These are phyloP conservation scores for Pyropia haitanensis DNA, from an alignment of 23 red algal genomes.

Conservation along the genomic window DNA sequence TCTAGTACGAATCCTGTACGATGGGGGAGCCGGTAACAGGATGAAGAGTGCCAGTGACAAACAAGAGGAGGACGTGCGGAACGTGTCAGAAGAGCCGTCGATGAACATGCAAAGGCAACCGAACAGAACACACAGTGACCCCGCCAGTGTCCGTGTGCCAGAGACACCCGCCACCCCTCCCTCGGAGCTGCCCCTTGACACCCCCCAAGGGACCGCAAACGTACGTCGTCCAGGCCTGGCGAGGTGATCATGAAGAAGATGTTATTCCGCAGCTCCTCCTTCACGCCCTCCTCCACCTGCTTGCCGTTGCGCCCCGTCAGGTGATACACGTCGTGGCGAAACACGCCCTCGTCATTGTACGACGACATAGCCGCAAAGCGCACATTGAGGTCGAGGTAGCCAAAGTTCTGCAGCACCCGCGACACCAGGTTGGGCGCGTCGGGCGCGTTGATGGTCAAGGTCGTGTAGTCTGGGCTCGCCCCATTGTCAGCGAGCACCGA, in stretches of 20 bases:
- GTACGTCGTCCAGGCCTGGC: constrained; percentile 6
- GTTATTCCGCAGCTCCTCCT: constrained; percentile 11
- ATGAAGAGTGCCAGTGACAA: too few species aligned
- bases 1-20: too few species aligned
- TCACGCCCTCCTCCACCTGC: constrained; percentile 3
- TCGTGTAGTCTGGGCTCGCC: not conserved
- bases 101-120: too few species aligned
- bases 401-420: constrained; percentile 6
- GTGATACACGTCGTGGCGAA: constrained; percentile 11
- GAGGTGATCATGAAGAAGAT: constrained; percentile 9
- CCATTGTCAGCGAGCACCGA: not conserved
- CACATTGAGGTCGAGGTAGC: constrained; percentile 15
- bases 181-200: too few species aligned
- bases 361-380: constrained; percentile 1
- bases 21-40: too few species aligned
- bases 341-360: not conserved
- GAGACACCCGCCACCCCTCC: too few species aligned
- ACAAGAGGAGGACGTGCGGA: too few species aligned
- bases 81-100: too few species aligned
- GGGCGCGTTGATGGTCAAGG: not conserved
- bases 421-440: not conserved
- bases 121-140: too few species aligned
- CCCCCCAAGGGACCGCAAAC: too few species aligned
- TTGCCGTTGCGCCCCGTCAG: constrained; percentile 2
- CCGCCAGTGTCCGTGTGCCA: too few species aligned